Percentiles rank a stretch among this genome's conserved stretches.
These are phyloP conservation scores for Nemania diffusa DNA, from an alignment of 2,329 filamentous ascomycete species.

Conservation along the genomic window DNA sequence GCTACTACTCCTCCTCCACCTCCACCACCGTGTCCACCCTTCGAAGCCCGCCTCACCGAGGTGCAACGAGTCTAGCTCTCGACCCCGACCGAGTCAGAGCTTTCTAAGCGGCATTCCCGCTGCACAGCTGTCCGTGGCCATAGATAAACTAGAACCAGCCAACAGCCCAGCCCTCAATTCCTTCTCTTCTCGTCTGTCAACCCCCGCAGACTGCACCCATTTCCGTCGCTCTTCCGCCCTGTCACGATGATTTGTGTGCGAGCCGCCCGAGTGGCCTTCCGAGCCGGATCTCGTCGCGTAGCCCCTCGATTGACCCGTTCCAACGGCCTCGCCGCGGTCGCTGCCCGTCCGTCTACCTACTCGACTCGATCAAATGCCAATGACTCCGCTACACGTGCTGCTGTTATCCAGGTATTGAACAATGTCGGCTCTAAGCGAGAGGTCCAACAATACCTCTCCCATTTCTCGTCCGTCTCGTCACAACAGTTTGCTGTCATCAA, in stretches of 20 bases:
- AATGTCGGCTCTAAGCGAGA: slow-evolving; percentile 97
- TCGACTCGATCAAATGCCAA: slow-evolving; percentile 47
- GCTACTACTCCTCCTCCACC: slow-evolving; percentile 10
- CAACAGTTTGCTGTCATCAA: slow-evolving; percentile 99
- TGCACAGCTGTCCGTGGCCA: slow-evolving; percentile 21
- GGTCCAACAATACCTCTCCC: slow-evolving; percentile 95
- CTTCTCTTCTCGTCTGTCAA: neutral
- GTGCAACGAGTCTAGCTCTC: slow-evolving; percentile 10
- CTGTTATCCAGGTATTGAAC: slow-evolving; percentile 89
- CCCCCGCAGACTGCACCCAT: neutral
- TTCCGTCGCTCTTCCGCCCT: slow-evolving; percentile 3
- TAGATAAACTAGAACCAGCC: slow-evolving; percentile 17
- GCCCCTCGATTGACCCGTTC: slow-evolving; percentile 32
- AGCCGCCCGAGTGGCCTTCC: slow-evolving; percentile 45
- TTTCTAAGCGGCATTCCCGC: slow-evolving; percentile 2
- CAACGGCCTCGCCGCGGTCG: slow-evolving; percentile 24
- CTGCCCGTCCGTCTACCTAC: slow-evolving; percentile 51
- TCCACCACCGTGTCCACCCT: slow-evolving; percentile 9
- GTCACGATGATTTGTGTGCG: slow-evolving; percentile 44
- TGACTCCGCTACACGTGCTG: slow-evolving; percentile 75
- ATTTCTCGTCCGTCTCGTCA: slow-evolving; percentile 95
- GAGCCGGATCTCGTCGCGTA: slow-evolving; percentile 48
- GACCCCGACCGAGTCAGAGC: slow-evolving; percentile 13
- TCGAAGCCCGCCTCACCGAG: slow-evolving; percentile 28
- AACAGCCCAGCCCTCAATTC: neutral